phyloP scores from a whole-genome alignment of 257 asterid species.

The Salvia rosmarinus region DNA sequence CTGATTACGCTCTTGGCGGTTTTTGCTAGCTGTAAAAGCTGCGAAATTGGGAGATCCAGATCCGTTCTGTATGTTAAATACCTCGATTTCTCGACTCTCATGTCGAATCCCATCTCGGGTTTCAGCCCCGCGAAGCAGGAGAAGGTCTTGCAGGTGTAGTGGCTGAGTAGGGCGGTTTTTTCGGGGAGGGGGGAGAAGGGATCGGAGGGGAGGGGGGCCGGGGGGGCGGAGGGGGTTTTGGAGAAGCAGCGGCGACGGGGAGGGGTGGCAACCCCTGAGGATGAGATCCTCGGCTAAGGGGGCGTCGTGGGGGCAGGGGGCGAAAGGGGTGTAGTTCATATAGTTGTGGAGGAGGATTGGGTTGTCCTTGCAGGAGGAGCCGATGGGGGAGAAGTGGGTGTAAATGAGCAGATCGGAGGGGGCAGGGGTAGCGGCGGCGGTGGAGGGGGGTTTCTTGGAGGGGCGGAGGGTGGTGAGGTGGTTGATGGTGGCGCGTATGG shows the following conservation, averaged over 20 bases:
- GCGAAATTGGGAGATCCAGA: constrained; percentile 86
- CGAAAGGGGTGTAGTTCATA: constrained; percentile 88
- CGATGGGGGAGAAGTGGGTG: constrained; percentile 82
- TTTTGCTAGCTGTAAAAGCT: constrained; percentile 64
- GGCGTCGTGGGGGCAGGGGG: constrained; percentile 72
- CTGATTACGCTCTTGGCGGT: constrained; percentile 55
- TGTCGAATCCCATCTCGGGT: constrained; percentile 78
- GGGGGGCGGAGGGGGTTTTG: constrained; percentile 48
- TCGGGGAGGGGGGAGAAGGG: constrained; percentile 76
- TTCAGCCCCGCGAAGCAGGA: constrained; percentile 63
- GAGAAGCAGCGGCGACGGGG: constrained; percentile 98
- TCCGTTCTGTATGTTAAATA: constrained; percentile 65
- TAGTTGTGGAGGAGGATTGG: constrained; percentile 73
- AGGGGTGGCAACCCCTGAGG: constrained; percentile 91
- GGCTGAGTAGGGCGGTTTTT: constrained; percentile 55
- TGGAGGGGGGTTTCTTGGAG: constrained; percentile 37
- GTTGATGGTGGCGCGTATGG: constrained; percentile 94
- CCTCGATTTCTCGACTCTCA: constrained; percentile 64
- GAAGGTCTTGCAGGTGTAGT: constrained; percentile 70
- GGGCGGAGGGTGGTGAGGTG: constrained; percentile 86
- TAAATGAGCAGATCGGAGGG: constrained; percentile 90
- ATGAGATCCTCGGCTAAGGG: constrained; percentile 73
- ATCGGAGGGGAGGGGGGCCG: constrained; percentile 56
- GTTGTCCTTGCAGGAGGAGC: constrained; percentile 81
- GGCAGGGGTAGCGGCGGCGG: constrained; percentile 44